A percentile compares a stretch with the other conserved stretches of the same genome.
phyloP scores from a whole-genome alignment of 805 yeast genomes.

The Barnettozyma sucrosica region DNA sequence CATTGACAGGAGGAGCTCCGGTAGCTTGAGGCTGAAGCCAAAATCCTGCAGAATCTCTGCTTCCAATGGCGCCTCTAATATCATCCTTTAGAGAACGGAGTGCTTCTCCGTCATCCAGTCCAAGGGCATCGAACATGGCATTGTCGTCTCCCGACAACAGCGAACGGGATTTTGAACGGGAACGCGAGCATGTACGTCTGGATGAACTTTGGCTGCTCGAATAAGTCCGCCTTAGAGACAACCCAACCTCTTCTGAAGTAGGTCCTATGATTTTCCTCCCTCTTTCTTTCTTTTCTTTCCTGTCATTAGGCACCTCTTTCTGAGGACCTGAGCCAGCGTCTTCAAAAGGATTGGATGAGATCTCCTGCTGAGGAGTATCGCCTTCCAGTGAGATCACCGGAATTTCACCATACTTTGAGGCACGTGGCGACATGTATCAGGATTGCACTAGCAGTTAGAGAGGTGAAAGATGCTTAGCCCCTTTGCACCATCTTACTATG shows the following conservation, averaged over 20 bases:
- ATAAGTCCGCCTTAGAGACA: not conserved
- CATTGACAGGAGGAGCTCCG: not conserved
- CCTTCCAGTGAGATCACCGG: constrained; percentile 8
- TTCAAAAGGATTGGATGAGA: not conserved
- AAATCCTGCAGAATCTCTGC: constrained; percentile 10
- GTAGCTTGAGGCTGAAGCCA: constrained; percentile 15
- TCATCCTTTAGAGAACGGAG: constrained; percentile 15
- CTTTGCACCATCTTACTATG: not conserved
- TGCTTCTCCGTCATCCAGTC: constrained; percentile 10
- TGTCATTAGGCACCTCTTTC: not conserved
- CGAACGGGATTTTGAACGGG: constrained; percentile 1
- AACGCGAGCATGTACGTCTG: constrained; percentile 3
- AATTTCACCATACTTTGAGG: constrained; percentile 6
- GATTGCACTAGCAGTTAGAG: not conserved
- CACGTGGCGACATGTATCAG: not conserved
- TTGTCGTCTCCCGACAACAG: constrained; percentile 3
- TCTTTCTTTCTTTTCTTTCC: not conserved
- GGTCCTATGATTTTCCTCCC: not conserved
- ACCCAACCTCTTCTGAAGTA: not conserved
- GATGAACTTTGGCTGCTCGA: not conserved
- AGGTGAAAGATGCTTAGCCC: not conserved
- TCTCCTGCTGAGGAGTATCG: not conserved
- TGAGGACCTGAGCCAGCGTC: not conserved
- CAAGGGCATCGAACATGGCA: constrained; percentile 10
- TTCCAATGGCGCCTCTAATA: constrained; percentile 19